Evolutionary conservation across 139 green algal genomes (phyloP).

Genomic region (Asterochloris erici): DNA sequence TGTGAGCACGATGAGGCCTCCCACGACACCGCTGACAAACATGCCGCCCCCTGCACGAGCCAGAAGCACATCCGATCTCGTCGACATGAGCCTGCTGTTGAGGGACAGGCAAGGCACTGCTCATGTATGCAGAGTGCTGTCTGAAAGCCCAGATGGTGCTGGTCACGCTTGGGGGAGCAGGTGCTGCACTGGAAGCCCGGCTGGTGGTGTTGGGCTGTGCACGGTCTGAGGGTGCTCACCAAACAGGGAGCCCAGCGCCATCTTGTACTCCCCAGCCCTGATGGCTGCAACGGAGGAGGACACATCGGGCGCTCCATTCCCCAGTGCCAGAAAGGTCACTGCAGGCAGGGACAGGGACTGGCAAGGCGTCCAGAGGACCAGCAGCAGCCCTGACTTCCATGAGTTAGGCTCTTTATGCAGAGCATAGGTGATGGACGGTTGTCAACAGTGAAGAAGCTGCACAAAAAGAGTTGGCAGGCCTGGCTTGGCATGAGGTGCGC

Average conservation of each 20-base stretch:
- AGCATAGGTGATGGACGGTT: too few relatives aligned
- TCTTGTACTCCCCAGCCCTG: slow-evolving; percentile 30
- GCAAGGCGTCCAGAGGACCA: too few relatives aligned
- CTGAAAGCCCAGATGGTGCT: not conserved
- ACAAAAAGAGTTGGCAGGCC: too few relatives aligned
- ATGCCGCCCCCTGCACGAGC: slow-evolving; percentile 61
- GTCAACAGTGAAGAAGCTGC: too few relatives aligned
- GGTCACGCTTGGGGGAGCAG: too few relatives aligned
- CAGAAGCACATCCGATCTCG: too few relatives aligned
- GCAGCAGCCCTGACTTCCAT: too few relatives aligned
- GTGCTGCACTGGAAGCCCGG: too few relatives aligned
- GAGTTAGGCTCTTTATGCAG: too few relatives aligned
- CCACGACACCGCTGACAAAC: slow-evolving; percentile 76
- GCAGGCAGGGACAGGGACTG: not conserved
- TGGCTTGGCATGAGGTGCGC: too few relatives aligned
- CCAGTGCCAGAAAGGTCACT: slow-evolving; percentile 87
- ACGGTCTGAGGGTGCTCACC: slow-evolving; percentile 27
- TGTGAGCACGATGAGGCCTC: slow-evolving; percentile 48
- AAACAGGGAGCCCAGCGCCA: slow-evolving; percentile 47
- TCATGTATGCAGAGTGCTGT: not conserved
- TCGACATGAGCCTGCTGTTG: not conserved
- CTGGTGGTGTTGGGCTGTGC: too few relatives aligned
- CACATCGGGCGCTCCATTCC: slow-evolving; percentile 87
- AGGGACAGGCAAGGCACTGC: not conserved
- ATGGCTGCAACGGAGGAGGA: slow-evolving; percentile 78